Conservation (phyloP, 176 grass and related monocot species). For the Triticum urartu region DNA sequence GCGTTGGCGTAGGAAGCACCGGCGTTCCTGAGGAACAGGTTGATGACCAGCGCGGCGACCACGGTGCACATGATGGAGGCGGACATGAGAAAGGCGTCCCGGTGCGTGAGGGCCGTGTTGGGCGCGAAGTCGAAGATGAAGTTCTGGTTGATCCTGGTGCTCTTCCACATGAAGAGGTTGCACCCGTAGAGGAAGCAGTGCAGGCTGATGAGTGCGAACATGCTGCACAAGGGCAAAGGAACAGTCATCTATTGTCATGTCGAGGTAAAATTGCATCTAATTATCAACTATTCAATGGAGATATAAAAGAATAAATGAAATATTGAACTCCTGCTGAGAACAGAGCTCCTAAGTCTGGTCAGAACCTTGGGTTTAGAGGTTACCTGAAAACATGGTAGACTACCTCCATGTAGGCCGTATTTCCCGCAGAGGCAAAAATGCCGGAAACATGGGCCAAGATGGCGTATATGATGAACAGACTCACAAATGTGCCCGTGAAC, state of each 20-base stretch:
- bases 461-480: constrained; percentile 76
- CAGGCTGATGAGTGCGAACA: constrained; percentile 90
- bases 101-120: constrained; percentile 62
- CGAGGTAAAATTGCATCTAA: neutral
- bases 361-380: neutral
- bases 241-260: neutral
- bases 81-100: constrained; percentile 86
- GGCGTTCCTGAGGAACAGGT: constrained; percentile 64
- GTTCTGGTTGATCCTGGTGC: constrained; percentile 77
- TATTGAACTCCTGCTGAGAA: neutral
- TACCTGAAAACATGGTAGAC: constrained; percentile 94
- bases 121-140: constrained; percentile 87
- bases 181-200: constrained; percentile 91
- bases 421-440: constrained; percentile 66
- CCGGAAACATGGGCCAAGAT: constrained; percentile 76
- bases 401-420: constrained; percentile 67
- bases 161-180: constrained; percentile 87
- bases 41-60: constrained; percentile 55
- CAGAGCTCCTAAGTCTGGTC: neutral
- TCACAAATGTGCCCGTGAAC: constrained; percentile 86
- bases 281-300: too few relatives aligned
- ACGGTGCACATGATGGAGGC: constrained; percentile 77
- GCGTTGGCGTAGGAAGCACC: constrained; percentile 47
- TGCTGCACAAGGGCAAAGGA: constrained; percentile 34
- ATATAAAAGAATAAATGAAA: too few relatives aligned